Evolutionary conservation across 140 eudicot genomes (phyloP), one percentile per base, ranked within the genome.

Genomic region (Senecio squalidus): DNA sequence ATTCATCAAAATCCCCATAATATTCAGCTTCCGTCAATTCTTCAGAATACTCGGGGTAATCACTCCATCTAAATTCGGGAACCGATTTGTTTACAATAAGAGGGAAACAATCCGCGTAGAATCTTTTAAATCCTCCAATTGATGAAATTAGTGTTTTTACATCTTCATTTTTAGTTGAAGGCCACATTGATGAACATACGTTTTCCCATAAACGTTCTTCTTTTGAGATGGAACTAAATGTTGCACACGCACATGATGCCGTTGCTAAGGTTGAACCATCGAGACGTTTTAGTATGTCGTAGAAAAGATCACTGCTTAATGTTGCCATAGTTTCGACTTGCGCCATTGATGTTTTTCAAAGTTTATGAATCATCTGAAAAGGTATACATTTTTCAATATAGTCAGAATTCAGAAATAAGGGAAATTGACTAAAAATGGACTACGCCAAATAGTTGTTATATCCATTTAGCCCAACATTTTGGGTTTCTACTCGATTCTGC

Each of bases 201-300:
- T 92, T 66, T 82, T 87, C 95, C 98, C 98, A 92, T 67, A 92
- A 70, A 36, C 50, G 76, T 62, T 92, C 95, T 78, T 92, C 98
- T 66, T 82, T 87, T 0, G 95, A 76, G 65, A 92, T 87, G 24
- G 95, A 77, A 43, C 64, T 58, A 63, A 92, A 79, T 17, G 98
- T 71, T 28, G 86, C 89, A 76, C 96, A 92, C 45, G 96, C 67
- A 66, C 98, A 92, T 52, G 96, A 85, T 16, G 96, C 98, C 40
- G 83, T 84, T 38, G 96, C 96, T 64, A 92, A 62, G 25, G 89
- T 76, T 40, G 96, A 82, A 52, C 98, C 98, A 74, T 92, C 96
- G 23, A 92, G 79, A 47, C 93, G 98, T 52, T 68, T 84, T 59
- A 92, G 69, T 74, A 92, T 82, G 67, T 92, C 98, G 14, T 87